Base-by-base conservation (phyloP, 768 basidiomycete species). In the Tephrocybe sp. region DNA sequence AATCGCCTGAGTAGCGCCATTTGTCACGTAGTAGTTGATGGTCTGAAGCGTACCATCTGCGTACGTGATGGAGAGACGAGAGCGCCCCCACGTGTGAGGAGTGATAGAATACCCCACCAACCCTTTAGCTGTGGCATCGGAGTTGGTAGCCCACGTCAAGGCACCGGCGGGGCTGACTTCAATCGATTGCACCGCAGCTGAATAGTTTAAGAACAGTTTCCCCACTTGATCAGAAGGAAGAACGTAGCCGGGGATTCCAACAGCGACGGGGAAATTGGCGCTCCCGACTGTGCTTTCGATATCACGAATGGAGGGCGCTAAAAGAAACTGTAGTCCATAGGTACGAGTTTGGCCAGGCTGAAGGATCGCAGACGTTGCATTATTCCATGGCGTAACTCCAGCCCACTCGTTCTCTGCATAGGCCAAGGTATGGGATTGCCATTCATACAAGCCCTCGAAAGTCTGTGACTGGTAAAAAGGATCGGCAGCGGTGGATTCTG, bases 381-480 rank as follows among this genome's bases (percentile, higher is more conserved):
- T 72, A 57, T 80, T 82, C 79, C 79, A 81, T 0, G 80, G 78
- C 0, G 76, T 75, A 33, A 75, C 75, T 7, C 58, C 57, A 6
- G 68, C 67, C 80, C 80, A 81, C 58, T 81, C 79, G 57, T 78
- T 76, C 54, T 80, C 66, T 11, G 79, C 78, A 58, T 79, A 80
- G 0, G 79, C 79, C 17, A 79, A 62, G 3, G 79, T 80, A 49
- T 81, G 80, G 60, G 80, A 79, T 57, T 78, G 75, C 79, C 80
- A 81, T 67, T 81, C 80, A 63, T 80, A 80, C 12, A 81, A 59
- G 0, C 72, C 80, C 57, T 82, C 80, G 56, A 82, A 82, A 0
- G 80, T 82, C 58, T 82, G 80, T 1, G 78, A 80, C 55, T 81
- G 79, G 56, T 82, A 82, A 51, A 65, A 76, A 1, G 77, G 75